Evolutionary conservation across 768 basidiomycete species (phyloP), one percentile per base, ranked within the genome.

Genomic region (Hygrocybe coccinea): DNA sequence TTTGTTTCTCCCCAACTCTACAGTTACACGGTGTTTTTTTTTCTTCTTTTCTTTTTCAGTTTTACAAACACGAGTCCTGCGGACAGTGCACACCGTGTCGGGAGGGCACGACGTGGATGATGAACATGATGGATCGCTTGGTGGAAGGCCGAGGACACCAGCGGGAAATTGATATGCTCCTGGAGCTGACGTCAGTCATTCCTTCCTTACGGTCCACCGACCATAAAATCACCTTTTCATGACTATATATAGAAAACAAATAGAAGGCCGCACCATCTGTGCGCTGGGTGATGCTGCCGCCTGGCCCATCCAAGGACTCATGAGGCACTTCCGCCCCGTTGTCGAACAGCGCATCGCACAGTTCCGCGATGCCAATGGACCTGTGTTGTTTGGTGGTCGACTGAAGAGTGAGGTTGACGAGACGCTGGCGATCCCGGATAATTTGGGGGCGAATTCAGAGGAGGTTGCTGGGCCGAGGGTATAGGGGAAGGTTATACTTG

Each of bases 71-170:
- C 74, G 95, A 98, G 68, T 95, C 93, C 1, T 98, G 95, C 63
- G 95, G 95, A 12, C 95, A 98, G 68, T 97, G 95, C 64, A 95
- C 93, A 10, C 93, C 94, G 3, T 95, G 93, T 69, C 76, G 91
- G 59, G 90, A 94, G 65, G 93, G 94, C 36, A 98, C 95, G 2
- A 97, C 93, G 0, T 98, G 95, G 95, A 92, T 99, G 90, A 91
- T 89, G 84, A 95, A 97, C 73, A 97, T 98, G 93, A 99, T 99
- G 95, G 82, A 92, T 69, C 86, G 95, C 46, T 84, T 99, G 78
- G 91, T 89, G 15, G 89, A 91, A 66, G 95, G 95, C 2, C 82
- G 95, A 10, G 91, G 87, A 0, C 91, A 95, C 65, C 79, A 80
- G 60, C 86, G 95, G 56, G 95, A 99, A 76, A 97, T 99, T 56